phyloP scores from a whole-genome alignment of 768 basidiomycete genomes.

The Psilocybe azurescens region DNA sequence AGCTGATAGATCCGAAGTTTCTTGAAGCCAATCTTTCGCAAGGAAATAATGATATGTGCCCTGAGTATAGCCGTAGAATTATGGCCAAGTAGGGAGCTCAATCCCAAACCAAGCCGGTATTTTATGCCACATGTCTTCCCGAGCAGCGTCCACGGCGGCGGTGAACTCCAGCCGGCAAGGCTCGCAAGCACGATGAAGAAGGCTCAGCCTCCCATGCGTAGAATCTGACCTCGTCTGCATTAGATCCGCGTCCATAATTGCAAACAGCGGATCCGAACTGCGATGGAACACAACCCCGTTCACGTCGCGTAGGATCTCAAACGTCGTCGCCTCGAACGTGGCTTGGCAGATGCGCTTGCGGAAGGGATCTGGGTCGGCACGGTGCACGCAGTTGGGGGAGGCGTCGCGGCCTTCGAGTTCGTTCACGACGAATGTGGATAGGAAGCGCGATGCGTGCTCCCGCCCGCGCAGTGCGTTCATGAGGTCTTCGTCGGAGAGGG shows the following conservation, averaged over 20 bases:
- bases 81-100: constrained; percentile 40
- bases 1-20: no score
- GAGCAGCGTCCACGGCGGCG: constrained; percentile 58
- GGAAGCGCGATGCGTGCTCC: constrained; percentile 73
- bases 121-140: constrained; percentile 69
- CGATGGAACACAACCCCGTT: constrained; percentile 71
- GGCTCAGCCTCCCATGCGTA: constrained; percentile 43
- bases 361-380: constrained; percentile 48
- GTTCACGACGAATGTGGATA: constrained; percentile 79
- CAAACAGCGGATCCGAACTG: constrained; percentile 72
- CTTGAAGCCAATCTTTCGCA: not conserved
- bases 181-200: constrained; percentile 66
- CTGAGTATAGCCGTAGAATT: not conserved
- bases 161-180: constrained; percentile 67
- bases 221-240: constrained; percentile 65
- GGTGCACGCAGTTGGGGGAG: constrained; percentile 52
- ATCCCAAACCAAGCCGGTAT: constrained; percentile 72
- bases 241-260: constrained; percentile 67
- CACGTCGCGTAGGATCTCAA: constrained; percentile 75
- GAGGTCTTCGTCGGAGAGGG: constrained; percentile 58
- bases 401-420: constrained; percentile 71
- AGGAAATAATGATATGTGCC: not conserved
- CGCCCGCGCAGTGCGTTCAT: constrained; percentile 68
- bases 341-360: constrained; percentile 65
- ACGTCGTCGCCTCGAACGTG: constrained; percentile 76